Conservation (phyloP, 164 flowering plant genomes). For the Litsea cubeba region DNA sequence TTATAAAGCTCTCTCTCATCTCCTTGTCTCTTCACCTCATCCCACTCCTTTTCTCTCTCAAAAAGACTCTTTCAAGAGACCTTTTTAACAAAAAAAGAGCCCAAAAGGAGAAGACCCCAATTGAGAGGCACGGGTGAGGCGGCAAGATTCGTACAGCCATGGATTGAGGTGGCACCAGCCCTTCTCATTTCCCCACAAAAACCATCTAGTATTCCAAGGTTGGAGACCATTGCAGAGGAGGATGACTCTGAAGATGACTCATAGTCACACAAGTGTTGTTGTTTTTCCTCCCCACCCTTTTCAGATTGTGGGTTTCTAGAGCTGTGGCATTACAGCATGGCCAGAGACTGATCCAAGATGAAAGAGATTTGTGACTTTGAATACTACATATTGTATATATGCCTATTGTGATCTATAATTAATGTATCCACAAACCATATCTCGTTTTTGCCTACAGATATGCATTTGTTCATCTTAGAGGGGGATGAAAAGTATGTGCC, state of each 20-base stretch:
- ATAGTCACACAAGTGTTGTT: not conserved
- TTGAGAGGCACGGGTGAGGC: not conserved
- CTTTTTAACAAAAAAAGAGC: not conserved
- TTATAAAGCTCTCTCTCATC: not conserved
- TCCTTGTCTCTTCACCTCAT: too few species aligned
- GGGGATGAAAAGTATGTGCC: too few species aligned
- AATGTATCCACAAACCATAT: too few species aligned
- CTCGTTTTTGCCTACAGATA: too few species aligned
- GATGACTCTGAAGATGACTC: not conserved
- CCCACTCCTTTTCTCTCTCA: not conserved
- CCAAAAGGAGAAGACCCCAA: not conserved
- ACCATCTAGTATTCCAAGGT: not conserved
- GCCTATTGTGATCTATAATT: too few species aligned
- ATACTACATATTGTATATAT: too few species aligned
- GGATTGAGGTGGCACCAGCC: conserved; percentile 1
- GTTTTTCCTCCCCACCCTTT: too few species aligned
- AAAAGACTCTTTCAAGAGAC: not conserved
- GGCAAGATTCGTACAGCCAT: not conserved
- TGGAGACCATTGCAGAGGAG: not conserved
- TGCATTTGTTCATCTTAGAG: too few species aligned
- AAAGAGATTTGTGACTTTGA: too few species aligned
- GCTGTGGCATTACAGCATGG: too few species aligned
- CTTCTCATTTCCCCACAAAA: not conserved
- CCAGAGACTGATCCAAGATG: too few species aligned
- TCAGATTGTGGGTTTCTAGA: too few species aligned